Conservation (phyloP, 176 grass and related monocot species). For the Triticum monococcum region DNA sequence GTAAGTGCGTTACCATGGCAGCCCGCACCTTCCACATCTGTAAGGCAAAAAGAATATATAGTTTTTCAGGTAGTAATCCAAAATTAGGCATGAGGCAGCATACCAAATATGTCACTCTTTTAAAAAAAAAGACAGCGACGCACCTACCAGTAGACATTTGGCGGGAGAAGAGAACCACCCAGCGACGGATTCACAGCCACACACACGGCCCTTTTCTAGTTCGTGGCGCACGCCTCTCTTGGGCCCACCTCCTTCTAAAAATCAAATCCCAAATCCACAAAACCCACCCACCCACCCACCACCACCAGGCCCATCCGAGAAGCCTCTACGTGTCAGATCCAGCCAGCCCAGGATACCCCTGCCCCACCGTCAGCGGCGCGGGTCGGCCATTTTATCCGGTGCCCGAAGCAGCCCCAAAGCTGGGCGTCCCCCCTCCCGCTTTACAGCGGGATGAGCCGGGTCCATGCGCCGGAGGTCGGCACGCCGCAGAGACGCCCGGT, state of each 20-base stretch:
- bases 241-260: background rate
- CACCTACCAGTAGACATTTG: background rate
- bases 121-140: background rate
- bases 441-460: background rate
- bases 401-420: background rate
- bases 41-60: too few relatives aligned
- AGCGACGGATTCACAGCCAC: background rate
- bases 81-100: background rate
- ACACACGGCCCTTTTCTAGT: background rate
- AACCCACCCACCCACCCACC: background rate
- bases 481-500: background rate
- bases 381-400: fast-evolving
- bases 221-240: background rate
- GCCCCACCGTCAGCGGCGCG: background rate
- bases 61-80: background rate
- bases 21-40: too few relatives aligned
- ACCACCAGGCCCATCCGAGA: background rate
- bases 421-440: background rate
- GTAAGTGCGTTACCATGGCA: too few relatives aligned
- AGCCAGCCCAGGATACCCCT: background rate
- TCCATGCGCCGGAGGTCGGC: background rate
- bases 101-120: background rate
- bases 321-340: background rate
- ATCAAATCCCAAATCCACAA: background rate
- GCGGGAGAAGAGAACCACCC: background rate